Base-by-base conservation (phyloP, 2,329 filamentous ascomycete species). In the Curvularia sp. region DNA sequence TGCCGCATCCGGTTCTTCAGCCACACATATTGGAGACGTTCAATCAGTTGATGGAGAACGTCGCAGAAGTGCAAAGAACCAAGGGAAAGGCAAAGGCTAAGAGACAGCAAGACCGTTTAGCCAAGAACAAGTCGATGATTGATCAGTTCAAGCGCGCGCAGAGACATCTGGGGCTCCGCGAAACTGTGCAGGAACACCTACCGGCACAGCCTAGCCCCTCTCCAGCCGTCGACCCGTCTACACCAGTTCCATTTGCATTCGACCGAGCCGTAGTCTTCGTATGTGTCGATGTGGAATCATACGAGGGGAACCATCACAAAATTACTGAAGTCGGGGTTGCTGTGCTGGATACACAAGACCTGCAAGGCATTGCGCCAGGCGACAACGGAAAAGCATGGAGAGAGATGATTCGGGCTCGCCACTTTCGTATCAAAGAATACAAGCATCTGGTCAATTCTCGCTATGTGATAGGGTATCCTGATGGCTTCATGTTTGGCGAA, bases 301-400 rank as follows among this genome's bases (percentile, higher is more conserved):
- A 88, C 57, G 95, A 99, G 74, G 78, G 79, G 21, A 81, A 85
- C 43, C 84, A 87, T 12, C 80, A 82, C 32, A 80, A 85, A 12
- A 84, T 98, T 57, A 96, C 93, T 0, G 95, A 99, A 75, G 83
- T 99, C 38, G 95, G 95, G 0, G 81, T 99, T 39, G 89, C 92
- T 1, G 88, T 89, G 2, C 81, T 98, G 0, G 93, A 98, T 73
- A 93, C 90, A 1, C 74, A 79, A 19, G 82, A 86, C 49, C 75
- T 92, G 21, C 67, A 77, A 1, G 78, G 75, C 7, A 60, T 87
- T 0, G 69, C 85, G 0, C 90, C 91, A 2, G 91, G 91, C 0
- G 68, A 79, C 2, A 76, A 80, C 25, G 91, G 88, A 3, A 67
- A 79, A 39, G 82, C 87, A 36, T 97, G 93, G 93, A 84, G 86